Evolutionary conservation across 192 early-diverging fungal genomes (phyloP), one percentile per base, ranked within the genome.

Genomic region (Coemansia pectinata): DNA sequence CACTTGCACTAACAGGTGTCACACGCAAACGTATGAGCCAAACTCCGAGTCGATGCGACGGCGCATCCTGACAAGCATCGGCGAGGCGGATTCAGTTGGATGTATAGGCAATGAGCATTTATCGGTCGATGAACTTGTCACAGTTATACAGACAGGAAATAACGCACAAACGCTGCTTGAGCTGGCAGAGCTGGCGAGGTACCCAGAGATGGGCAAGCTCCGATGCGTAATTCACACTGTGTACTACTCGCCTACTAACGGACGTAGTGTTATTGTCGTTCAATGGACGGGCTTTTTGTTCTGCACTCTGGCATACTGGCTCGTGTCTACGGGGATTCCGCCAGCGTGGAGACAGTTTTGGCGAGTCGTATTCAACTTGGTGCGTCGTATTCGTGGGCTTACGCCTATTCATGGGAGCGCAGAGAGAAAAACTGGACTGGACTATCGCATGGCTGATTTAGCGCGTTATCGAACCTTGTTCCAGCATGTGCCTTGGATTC

Each of bases 361-460:
- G 44, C 64, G 64, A 4, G 40, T 47, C 14, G 5, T n/a, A 1
- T 31, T 17, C 23, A 65, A 50, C 48, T 5, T 21, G 2, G 64
- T 14, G 21, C 34, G 59, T 3, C 59, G 59, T 5, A 1, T 21
- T 7, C 4, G 59, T 0, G 2, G 59, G 7, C 38, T 8, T 8
- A 2, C 14, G 38, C 59, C 34, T 10, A 19, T 65, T 17, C 57
- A 33, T 36, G 34, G 57, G 1, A 3, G 19, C 11, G 21, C 48
- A 15, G 25, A 15, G 38, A 25, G 25, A 39, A 2, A 15, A 9
- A 17, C 58, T 5, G 61, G n/a, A 0, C 4, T 44, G 38, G 59
- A 72, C 23, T 74, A 79, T 47, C 57, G 65, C 1, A 74, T 79
- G 12, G 42, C 72, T 7, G 69, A 64, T 10, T 63, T 79, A 38